Conservation (phyloP, 306 rosid genomes). For the Sophora flavescens region DNA sequence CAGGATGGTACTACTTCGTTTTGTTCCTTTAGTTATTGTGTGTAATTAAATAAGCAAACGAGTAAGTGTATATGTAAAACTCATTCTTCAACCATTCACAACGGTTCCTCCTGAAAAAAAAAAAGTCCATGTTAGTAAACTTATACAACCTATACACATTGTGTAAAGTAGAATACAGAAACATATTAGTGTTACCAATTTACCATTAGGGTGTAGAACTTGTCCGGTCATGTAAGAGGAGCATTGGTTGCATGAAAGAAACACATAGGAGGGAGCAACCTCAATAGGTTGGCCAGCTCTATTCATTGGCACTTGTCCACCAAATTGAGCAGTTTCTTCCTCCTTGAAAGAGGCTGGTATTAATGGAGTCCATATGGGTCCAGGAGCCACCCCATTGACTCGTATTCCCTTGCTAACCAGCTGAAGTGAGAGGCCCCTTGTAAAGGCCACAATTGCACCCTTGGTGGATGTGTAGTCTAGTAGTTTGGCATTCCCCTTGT, state of each 20-base stretch:
- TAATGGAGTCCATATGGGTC: slow-evolving; percentile 88
- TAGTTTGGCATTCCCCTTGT: slow-evolving; percentile 62
- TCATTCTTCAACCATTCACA: slow-evolving; percentile 62
- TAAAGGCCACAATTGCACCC: slow-evolving; percentile 82
- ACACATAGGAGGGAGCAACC: slow-evolving; percentile 77
- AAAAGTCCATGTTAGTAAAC: neutral
- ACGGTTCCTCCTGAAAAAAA: slow-evolving; percentile 63
- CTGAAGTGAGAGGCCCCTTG: slow-evolving; percentile 76
- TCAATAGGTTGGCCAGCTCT: slow-evolving; percentile 88
- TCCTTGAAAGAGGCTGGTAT: slow-evolving; percentile 64
- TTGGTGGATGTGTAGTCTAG: slow-evolving; percentile 76
- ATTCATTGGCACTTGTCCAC: slow-evolving; percentile 70
- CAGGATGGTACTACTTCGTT: no score
- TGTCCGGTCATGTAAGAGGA: slow-evolving; percentile 84
- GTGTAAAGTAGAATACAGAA: neutral
- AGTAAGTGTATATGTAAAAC: no score
- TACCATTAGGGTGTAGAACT: slow-evolving; percentile 88
- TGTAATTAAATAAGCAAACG: neutral
- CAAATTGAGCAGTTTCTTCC: slow-evolving; percentile 60
- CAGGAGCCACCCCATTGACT: slow-evolving; percentile 90
- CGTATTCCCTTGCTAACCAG: slow-evolving; percentile 65
- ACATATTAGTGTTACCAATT: slow-evolving; percentile 56
- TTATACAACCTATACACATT: neutral
- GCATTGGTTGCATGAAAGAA: slow-evolving; percentile 75
- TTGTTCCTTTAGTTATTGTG: no score